These are phyloP conservation scores for Penicillium fimorum DNA, from an alignment of 495 filamentous ascomycete species.

Conservation along the genomic window DNA sequence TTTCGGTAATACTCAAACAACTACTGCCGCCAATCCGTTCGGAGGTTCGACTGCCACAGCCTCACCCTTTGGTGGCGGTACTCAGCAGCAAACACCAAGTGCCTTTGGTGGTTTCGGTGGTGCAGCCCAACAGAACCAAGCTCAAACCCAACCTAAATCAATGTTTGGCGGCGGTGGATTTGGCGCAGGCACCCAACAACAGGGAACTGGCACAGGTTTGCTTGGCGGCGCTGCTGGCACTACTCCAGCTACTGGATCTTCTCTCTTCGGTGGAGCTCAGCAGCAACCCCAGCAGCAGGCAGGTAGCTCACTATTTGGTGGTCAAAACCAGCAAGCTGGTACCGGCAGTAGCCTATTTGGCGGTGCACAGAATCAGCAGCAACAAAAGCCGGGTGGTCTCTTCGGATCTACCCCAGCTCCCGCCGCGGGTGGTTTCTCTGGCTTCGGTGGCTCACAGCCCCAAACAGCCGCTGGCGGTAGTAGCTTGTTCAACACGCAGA, in stretches of 20 bases:
- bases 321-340: slow-evolving; percentile 31
- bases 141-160: slow-evolving; percentile 44
- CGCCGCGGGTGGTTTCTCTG: slow-evolving; percentile 6
- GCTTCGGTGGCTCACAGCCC: slow-evolving; percentile 9
- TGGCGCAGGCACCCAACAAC: slow-evolving; percentile 40
- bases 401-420: slow-evolving; percentile 22
- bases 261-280: slow-evolving; percentile 44
- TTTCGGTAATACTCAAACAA: slow-evolving; percentile 41
- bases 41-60: slow-evolving; percentile 30
- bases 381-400: slow-evolving; percentile 39
- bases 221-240: slow-evolving; percentile 41
- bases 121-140: slow-evolving; percentile 37
- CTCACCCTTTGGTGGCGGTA: slow-evolving; percentile 41
- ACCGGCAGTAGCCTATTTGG: slow-evolving; percentile 35
- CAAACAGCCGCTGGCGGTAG: slow-evolving; percentile 24
- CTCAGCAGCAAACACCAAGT: slow-evolving; percentile 38
- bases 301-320: slow-evolving; percentile 45
- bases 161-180: slow-evolving; percentile 42
- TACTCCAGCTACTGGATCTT: slow-evolving; percentile 27
- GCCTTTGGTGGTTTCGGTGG: slow-evolving; percentile 45
- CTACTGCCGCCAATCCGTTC: slow-evolving; percentile 36
- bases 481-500: slow-evolving; percentile 37
- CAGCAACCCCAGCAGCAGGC: slow-evolving; percentile 41
- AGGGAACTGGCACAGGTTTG: slow-evolving; percentile 34
- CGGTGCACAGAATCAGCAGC: slow-evolving; percentile 37